Evolutionary conservation across 1,284 basidiomycete species (phyloP), one percentile per base, ranked within the genome.

Genomic region (Athelia sp.): DNA sequence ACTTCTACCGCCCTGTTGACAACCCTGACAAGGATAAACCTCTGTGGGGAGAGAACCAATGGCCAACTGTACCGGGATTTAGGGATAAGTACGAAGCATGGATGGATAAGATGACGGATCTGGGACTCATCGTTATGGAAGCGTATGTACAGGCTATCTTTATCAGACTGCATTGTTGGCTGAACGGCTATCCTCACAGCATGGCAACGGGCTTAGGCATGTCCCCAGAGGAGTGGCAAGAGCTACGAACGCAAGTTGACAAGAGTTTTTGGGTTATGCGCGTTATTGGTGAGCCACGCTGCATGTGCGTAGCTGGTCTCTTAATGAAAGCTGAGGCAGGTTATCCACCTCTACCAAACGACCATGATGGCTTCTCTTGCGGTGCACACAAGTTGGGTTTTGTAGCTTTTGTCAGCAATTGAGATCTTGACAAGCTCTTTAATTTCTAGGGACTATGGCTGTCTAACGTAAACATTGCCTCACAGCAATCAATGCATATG

Each of bases 261-360:
- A 80, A 93, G 57, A 84, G 82, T 54, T 95, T 94, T 61, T 94
- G 92, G 92, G 80, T 84, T 6, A 85, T 93, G 87, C 77, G 92
- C 3, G 70, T 86, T 2, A 88, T 93, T 51, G 90, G 87, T 86
- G 49, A 36, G 71, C 58, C 21, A 24, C 35, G 49, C 48, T 43
- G 18, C 36, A 42, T 26, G n/a, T 34, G 23, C 32, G 23, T 40
- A 29, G 14, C 9, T 15, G 45, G 22, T 26, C 24, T 34, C 42
- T 50, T 43, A 18, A 32, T 44, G 45, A 38, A 38, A 51, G 15
- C n/a, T n/a, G 46, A 26, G 32, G 42, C 54, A 87, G 88, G 90
- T 14, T 94, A 94, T 60, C 92, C 91, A 1, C 87, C 88, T 1
- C 73, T 94, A n/a, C 87, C 89, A 0, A 70, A 77, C 29, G 78